phyloP scores from a whole-genome alignment of 108 stramenopile species.

The Nitzschia palea region DNA sequence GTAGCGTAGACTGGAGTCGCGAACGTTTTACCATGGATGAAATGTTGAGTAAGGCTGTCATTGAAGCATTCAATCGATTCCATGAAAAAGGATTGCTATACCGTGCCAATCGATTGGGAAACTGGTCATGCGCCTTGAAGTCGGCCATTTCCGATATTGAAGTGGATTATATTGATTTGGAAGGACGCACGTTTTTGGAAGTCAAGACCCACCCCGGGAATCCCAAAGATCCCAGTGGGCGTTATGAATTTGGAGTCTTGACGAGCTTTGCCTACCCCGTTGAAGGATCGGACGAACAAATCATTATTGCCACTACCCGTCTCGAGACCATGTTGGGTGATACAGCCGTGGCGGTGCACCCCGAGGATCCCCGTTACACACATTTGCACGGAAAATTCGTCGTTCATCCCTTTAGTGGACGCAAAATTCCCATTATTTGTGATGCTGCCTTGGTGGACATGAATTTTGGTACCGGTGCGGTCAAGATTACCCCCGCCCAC shows the following conservation, averaged over 20 bases:
- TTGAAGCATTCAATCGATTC: conserved; percentile 91
- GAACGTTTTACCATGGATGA: conserved; percentile 99
- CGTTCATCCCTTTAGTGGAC: conserved; percentile 95
- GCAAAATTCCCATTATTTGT: conserved; percentile 92
- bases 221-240: conserved; percentile 80
- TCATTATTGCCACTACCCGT: conserved; percentile 99
- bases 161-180: conserved; percentile 95
- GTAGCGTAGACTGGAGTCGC: conserved; percentile 94
- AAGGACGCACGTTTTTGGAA: conserved; percentile 87
- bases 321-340: conserved; percentile 99
- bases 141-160: conserved; percentile 99
- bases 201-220: conserved; percentile 95
- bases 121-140: conserved; percentile 98
- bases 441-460: conserved; percentile 96
- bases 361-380: conserved; percentile 95
- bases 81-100: conserved; percentile 97
- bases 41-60: conserved; percentile 89
- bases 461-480: conserved; percentile 98
- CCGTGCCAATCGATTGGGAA: conserved; percentile 91
- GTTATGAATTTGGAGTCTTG: conserved; percentile 97
- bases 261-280: conserved; percentile 97
- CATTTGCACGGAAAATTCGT: conserved; percentile 96
- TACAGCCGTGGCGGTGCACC: conserved; percentile 98
- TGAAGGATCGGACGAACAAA: conserved; percentile 84
- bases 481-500: conserved; percentile 99